Conservation (phyloP, 1,139 yeast species). For the Debaryomyces coudertii region DNA sequence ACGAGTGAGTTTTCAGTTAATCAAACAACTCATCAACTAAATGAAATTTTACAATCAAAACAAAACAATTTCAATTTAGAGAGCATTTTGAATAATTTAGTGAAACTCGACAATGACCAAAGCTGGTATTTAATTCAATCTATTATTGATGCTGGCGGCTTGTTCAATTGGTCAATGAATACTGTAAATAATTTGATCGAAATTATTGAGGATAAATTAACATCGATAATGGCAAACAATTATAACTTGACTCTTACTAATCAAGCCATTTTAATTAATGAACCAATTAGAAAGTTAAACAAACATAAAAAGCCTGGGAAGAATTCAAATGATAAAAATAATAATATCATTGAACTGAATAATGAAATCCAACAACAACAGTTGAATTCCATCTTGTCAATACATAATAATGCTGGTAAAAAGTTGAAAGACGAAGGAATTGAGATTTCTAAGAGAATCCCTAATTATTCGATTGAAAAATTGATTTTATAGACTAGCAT, state of each 20-base stretch:
- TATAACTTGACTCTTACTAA: slow-evolving; percentile 59
- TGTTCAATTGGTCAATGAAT: slow-evolving; percentile 61
- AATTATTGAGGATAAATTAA: slow-evolving; percentile 52
- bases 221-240: slow-evolving; percentile 51
- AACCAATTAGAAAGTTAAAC: slow-evolving; percentile 23
- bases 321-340: slow-evolving; percentile 1
- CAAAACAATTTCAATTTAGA: slow-evolving; percentile 39
- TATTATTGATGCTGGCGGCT: slow-evolving; percentile 73
- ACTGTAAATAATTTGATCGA: slow-evolving; percentile 49
- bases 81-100: slow-evolving; percentile 38
- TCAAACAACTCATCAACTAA: slow-evolving; percentile 45
- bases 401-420: slow-evolving; percentile 34
- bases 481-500: slow-evolving; percentile 36
- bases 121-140: slow-evolving; percentile 66
- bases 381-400: slow-evolving; percentile 44
- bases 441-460: slow-evolving; percentile 43
- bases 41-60: slow-evolving; percentile 24
- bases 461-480: slow-evolving; percentile 56
- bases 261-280: slow-evolving; percentile 43
- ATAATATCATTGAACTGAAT: slow-evolving; percentile 24
- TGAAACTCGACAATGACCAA: slow-evolving; percentile 33
- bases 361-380: slow-evolving; percentile 30
- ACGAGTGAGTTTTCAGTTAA: slow-evolving; percentile 59
- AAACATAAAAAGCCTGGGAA: slow-evolving; percentile 21
- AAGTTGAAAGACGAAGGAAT: slow-evolving; percentile 32